Evolutionary conservation across 2,329 filamentous ascomycete genomes (phyloP).

Genomic region (Nigrospora oryzae): DNA sequence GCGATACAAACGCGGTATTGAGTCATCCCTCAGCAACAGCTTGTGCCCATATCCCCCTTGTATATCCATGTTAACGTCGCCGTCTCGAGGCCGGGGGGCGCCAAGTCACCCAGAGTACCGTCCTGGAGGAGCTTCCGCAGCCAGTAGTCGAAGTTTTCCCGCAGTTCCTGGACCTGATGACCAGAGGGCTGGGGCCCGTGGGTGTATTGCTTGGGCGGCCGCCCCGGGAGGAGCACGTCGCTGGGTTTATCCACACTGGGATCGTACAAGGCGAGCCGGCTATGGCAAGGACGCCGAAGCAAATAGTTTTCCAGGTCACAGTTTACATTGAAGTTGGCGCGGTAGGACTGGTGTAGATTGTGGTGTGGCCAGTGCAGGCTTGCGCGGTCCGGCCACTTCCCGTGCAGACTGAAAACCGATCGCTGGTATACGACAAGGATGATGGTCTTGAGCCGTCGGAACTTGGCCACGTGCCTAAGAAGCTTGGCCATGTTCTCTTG

Average conservation of each 20-base stretch:
- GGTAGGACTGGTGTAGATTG: conserved; percentile 34
- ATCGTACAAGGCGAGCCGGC: conserved; percentile 16
- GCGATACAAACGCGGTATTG: not conserved
- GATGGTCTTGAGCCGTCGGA: conserved; percentile 28
- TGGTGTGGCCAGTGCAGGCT: conserved; percentile 21
- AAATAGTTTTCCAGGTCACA: conserved; percentile 33
- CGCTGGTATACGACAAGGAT: conserved; percentile 39
- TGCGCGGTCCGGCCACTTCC: conserved; percentile 8
- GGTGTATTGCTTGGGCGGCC: conserved; percentile 14
- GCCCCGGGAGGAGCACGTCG: conserved; percentile 4
- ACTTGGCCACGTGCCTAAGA: conserved; percentile 29
- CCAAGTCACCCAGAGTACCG: conserved; percentile 6
- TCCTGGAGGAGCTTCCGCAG: conserved; percentile 12
- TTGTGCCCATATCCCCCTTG: conserved; percentile 11
- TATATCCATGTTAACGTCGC: conserved; percentile 23
- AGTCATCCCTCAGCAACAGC: not conserved
- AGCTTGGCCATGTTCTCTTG: conserved; percentile 31
- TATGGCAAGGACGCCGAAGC: conserved; percentile 30
- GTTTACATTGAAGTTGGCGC: conserved; percentile 38
- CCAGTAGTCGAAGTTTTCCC: conserved; percentile 19
- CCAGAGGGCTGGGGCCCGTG: conserved; percentile 17
- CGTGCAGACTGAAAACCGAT: conserved; percentile 31
- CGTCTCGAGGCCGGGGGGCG: conserved; percentile 17
- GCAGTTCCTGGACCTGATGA: conserved; percentile 18
- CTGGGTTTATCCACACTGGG: conserved; percentile 13